Conservation (phyloP, 352 stramenopile genomes). For the Phytophthora capsici region DNA sequence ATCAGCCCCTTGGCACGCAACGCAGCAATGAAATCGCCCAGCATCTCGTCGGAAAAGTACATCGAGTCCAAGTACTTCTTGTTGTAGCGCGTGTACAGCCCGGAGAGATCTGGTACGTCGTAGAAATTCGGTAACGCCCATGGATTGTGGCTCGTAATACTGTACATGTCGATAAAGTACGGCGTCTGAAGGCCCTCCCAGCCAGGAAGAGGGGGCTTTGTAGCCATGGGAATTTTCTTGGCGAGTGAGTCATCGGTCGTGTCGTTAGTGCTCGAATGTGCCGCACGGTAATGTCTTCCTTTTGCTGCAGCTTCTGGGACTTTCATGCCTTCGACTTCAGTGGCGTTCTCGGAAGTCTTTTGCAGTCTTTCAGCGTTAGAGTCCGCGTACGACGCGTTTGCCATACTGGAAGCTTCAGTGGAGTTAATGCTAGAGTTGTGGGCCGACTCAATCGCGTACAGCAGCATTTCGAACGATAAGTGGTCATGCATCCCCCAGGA, state of each 20-base stretch:
- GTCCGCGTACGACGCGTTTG: background rate
- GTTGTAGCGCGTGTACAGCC: conserved; percentile 68
- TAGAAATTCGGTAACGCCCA: conserved; percentile 62
- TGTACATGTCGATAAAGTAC: conserved; percentile 86
- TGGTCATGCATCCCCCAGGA: conserved; percentile 78
- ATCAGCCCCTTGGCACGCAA: conserved; percentile 63
- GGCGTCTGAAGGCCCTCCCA: conserved; percentile 70
- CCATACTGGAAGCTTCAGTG: conserved; percentile 3
- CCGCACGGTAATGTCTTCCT: conserved; percentile 31
- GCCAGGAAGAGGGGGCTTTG: conserved; percentile 34
- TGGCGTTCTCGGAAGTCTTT: conserved; percentile 14
- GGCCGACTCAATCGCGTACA: conserved; percentile 64
- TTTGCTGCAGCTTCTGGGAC: conserved; percentile 28
- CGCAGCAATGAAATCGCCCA: conserved; percentile 60
- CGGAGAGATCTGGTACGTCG: conserved; percentile 50
- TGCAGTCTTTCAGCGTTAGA: background rate
- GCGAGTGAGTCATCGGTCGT: conserved; percentile 12
- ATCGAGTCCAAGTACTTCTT: conserved; percentile 77
- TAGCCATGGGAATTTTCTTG: conserved; percentile 5
- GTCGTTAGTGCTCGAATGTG: conserved; percentile 7
- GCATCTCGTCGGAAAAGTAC: conserved; percentile 73
- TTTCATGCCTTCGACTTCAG: conserved; percentile 10
- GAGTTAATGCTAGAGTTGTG: conserved; percentile 44
- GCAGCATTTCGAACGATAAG: conserved; percentile 74
- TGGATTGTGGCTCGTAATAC: conserved; percentile 76